Base-by-base conservation (phyloP, 2,329 filamentous ascomycete species). In the Botrytis squamosa region DNA sequence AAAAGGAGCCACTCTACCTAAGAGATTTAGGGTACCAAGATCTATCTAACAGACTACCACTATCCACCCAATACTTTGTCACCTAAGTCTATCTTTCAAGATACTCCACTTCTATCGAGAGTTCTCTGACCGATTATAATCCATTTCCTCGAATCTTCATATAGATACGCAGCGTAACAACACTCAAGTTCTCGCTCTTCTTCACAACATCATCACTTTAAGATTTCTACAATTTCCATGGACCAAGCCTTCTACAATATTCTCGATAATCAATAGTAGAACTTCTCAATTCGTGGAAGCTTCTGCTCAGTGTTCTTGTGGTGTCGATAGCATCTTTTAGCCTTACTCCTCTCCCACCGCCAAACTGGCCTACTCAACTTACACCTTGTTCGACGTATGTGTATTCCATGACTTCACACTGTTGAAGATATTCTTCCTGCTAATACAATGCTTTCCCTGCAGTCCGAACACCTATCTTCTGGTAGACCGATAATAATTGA, bases 361-460 rank as follows among this genome's bases (percentile, higher is more conserved):
- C 79, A 81, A 81, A 75, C 78, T 81, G 80, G 80, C 80, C 75
- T 81, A 79, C 75, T 79, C 80, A 78, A 80, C 78, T 64, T 81
- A 81, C 70, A 77, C 73, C 67, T 69, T 80, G 76, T 80, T 80
- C 75, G 79, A 80, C 75, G 80, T 81, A 76, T 77, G 80, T 75
- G 33, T 36, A 59, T 52, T 49, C 55, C 29, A 75, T 63, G 62
- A 73, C 55, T 7, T 33, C 2, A 55, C 9, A 25, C 9, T 8
- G 33, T 55, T 57, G 18, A 59, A 44, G 49, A 46, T 46, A 36
- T 52, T 60, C 69, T n/a, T 62, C 44, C 70, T 73, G 76, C 78
- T 79, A 74, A 78, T 75, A 22, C 49, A 29, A 75, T 68, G 72
- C 69, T 44, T 68, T 57, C 16, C 60, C 55, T 33, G 71, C 73